Base-by-base conservation (phyloP, 2,329 filamentous ascomycete species). In the Diaporthe longicolla region DNA sequence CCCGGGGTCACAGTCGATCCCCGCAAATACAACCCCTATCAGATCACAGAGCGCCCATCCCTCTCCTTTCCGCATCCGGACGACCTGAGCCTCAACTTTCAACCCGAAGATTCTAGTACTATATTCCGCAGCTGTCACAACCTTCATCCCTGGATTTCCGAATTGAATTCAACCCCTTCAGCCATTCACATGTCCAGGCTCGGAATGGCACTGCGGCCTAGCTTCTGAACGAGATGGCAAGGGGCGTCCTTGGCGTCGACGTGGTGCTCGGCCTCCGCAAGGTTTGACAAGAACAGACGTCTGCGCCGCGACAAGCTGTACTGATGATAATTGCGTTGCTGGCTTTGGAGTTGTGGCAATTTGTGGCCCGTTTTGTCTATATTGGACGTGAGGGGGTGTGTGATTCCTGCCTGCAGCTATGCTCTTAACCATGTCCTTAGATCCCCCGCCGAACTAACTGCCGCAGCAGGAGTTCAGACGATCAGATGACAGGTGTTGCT, bases 111-210 rank as follows among this genome's bases (percentile, higher is more conserved):
- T 52, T 35, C 15, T 37, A 17, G 29, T 52, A 15, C 13, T 52
- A 3, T 26, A 24, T 24, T 24, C 19, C 29, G 26, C n/a, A 37
- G n/a, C 4, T 19, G 21, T 26, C n/a, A 37, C 45, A 66, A 26
- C 45, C 45, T 48, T 50, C 45, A 66, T 66, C 63, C 45, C 45
- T 66, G 63, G n/a, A 43, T 7, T 19, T 37, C 45, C 15, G 45
- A 37, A 37, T 37, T 52, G 19, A 37, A 19, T 37, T 66, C 21
- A 21, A 66, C 6, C 21, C 29, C 63, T 32, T 37, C 61, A 26
- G 45, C 63, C 63, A 52, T 66, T 66, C 63, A 66, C 63, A 66
- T 52, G 45, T 52, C 29, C 26, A 37, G 63, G 63, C 63, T 66
- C 29, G 45, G 45, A 37, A 52, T 52, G 63, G 45, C 11, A 21